Base-by-base conservation (phyloP, 208 protist species). In the Trypanosoma vivax region DNA sequence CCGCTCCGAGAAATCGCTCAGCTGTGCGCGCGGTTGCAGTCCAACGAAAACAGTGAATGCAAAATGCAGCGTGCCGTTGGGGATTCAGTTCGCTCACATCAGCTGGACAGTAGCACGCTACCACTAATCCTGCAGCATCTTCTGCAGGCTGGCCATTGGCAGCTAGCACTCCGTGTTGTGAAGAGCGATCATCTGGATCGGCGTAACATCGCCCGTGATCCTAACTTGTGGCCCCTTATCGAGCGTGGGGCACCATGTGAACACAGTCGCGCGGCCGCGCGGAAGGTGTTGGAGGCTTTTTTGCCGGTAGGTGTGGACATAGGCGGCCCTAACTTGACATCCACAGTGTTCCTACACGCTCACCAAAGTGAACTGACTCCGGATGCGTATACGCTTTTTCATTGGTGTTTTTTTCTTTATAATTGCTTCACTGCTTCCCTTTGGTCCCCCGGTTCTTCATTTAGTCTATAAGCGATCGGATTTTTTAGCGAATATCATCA, bases 61-160 rank as follows among this genome's bases (percentile, higher is more conserved):
- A 54, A 60, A 3, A 43, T 92, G 14, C 69, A 83, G 24, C 64
- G 66, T 40, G 16, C 64, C 16, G 50, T 92, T 14, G 47, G 51
- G 0, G 69, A 70, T 7, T 76, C 73, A 0, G 73, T 87, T 27
- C 71, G 75, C n/a, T 74, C 83, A 58, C 61, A 72, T 18, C 69
- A 80, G 1, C 11, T 92, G 4, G 71, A 88, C 58, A 79, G 70
- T 48, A 70, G 74, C 41, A 82, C 80, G 0, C 65, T 92, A 4
- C 81, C 71, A 0, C 49, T 92, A n/a, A 52, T 92, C 1, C 21
- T 89, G 4, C 85, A 92, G 56, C 67, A 72, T 9, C 68, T 82
- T 2, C 71, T 69, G 7, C 51, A 61, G 2, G 54, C 38, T 40
- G 66, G 71, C 7, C 66, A 76, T 27, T 92, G 85, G 85, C 45